Evolutionary conservation across 441 rosid genomes (phyloP).

Genomic region (Gossypium davidsonii): DNA sequence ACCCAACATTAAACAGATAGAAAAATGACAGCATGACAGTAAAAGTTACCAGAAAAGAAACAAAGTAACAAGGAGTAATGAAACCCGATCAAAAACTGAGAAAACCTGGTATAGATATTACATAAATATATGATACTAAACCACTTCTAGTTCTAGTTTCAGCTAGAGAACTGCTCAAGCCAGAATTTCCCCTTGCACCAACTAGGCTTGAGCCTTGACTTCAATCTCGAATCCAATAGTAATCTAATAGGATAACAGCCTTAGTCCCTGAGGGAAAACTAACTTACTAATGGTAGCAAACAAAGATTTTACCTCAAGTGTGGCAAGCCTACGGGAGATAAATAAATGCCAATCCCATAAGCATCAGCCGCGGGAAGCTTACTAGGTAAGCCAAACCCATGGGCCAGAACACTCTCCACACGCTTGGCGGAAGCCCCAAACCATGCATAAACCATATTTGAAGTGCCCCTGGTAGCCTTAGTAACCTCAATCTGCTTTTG

Average conservation of each 20-base stretch:
- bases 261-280: not conserved
- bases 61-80: not conserved
- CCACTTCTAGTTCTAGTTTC: not conserved
- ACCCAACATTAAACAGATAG: not conserved
- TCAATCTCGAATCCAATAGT: not conserved
- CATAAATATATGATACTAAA: not conserved
- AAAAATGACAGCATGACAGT: not conserved
- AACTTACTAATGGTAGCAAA: not conserved
- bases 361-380: slow-evolving; percentile 14
- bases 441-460: slow-evolving; percentile 40
- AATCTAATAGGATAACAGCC: not conserved
- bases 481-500: slow-evolving; percentile 27
- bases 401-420: slow-evolving; percentile 25
- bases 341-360: slow-evolving; percentile 35
- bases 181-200: not conserved
- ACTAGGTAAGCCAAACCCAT: slow-evolving; percentile 32
- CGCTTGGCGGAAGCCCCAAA: slow-evolving; percentile 28
- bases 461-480: slow-evolving; percentile 24
- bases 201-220: not conserved
- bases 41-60: not conserved
- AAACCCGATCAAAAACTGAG: not conserved
- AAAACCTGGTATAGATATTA: not conserved
- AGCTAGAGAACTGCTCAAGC: not conserved
- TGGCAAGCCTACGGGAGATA: slow-evolving; percentile 35
- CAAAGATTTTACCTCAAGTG: slow-evolving; percentile 26